These are phyloP conservation scores for Cutaneotrichosporon dermatis DNA, from an alignment of 1,284 basidiomycete genomes.

Conservation along the genomic window DNA sequence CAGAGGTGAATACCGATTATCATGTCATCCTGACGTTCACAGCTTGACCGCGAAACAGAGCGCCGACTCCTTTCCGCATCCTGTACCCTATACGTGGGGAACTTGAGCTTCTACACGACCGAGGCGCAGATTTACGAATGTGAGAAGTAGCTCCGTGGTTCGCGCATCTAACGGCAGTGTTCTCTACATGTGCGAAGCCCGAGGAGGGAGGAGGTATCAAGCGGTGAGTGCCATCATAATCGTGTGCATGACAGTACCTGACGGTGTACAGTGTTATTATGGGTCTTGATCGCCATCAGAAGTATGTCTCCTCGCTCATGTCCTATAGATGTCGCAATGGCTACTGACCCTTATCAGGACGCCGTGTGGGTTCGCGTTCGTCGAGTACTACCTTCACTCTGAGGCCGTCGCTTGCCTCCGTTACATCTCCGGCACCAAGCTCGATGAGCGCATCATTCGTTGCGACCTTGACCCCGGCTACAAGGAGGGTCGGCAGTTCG, in stretches of 20 bases:
- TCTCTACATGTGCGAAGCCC: conserved; percentile 82
- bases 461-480: conserved; percentile 99
- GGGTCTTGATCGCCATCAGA: conserved; percentile 93
- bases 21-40: not conserved
- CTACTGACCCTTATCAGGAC: conserved; percentile 59
- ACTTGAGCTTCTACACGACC: conserved; percentile 95
- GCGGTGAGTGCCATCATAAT: conserved; percentile 49
- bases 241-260: conserved; percentile 1
- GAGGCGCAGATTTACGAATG: conserved; percentile 98
- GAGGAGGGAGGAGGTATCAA: conserved; percentile 94
- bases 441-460: conserved; percentile 98
- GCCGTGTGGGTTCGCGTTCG: conserved; percentile 98
- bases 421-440: conserved; percentile 92
- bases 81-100: conserved; percentile 74
- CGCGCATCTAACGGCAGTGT: conserved; percentile 53
- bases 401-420: conserved; percentile 91
- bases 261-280: conserved; percentile 69
- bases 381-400: conserved; percentile 94
- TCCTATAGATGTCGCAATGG: too few relatives aligned
- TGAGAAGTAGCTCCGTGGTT: conserved; percentile 20
- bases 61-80: conserved; percentile 52
- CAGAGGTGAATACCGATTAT: conserved; percentile 52
- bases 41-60: conserved; percentile 50
- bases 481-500: conserved; percentile 94
- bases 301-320: conserved; percentile 52